Evolutionary conservation across 169 alveolate species (phyloP), one percentile per base, ranked within the genome.

Genomic region (Cryptosporidium baileyi): DNA sequence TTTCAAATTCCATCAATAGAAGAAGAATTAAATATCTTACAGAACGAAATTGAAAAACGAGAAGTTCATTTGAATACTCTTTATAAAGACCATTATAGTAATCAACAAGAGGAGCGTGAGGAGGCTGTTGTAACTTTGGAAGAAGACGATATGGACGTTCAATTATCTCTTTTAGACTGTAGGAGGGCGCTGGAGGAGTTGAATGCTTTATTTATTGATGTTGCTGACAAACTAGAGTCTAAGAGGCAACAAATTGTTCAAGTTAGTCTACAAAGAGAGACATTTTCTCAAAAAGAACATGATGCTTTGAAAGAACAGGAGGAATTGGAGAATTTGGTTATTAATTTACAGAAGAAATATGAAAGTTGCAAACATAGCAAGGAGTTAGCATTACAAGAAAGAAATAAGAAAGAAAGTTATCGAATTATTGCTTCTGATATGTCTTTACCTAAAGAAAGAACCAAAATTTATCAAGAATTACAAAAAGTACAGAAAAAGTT

Each of bases 1-100:
- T n/a, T 2, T 7, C 45, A 74, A 28, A 54, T 74, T 9, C 85
- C 85, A 54, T 17, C 32, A 34, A 36, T 74, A 13, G 85, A 74
- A 57, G 43, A 22, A 32, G 85, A 74, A 22, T 34, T 74, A 22
- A 22, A 51, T 17, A 43, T 38, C 13, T 7, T 74, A 49, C 19
- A 15, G 32, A 74, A 43, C 36, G 22, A 11, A 5, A 54, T 74
- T 17, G 85, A 74, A 19, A 57, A 57, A 19, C 45, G 36, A 11
- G 74, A 74, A 32, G 67, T 74, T 13, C 67, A 38, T 7, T 54
- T 74, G 51, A 74, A 74, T 45, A 22, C 74, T 3, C 67, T 74
- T 17, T 57, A 13, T 41, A 44, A 57, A 24, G 74, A 74, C 7
- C 54, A 49, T 2, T 74, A 74, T 22, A 36, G 34, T 54, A 32